phyloP scores from a whole-genome alignment of 202 grass and related monocot species.

The Zoysia matrella region DNA sequence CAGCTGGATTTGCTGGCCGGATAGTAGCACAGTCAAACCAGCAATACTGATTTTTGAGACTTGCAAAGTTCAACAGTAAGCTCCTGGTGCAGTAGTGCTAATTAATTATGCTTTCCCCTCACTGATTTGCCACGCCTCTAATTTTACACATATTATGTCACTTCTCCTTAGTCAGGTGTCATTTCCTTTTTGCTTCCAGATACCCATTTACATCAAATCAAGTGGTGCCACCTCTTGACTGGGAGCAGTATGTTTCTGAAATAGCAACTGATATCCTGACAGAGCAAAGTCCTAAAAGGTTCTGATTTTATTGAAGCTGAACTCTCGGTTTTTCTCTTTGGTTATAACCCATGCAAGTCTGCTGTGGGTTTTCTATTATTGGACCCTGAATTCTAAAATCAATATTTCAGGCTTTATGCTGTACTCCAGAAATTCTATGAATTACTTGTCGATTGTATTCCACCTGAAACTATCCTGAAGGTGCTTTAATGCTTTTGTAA shows the following conservation, averaged over 20 bases:
- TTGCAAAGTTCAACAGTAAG: constrained; percentile 98
- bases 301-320: constrained; percentile 5
- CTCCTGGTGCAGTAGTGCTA: constrained; percentile 30
- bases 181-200: constrained; percentile 55
- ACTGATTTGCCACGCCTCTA: neutral
- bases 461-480: constrained; percentile 97
- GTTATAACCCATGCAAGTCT: neutral
- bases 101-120: constrained; percentile 7
- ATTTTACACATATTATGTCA: constrained; percentile 17
- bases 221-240: constrained; percentile 81
- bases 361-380: constrained; percentile 12
- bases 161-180: neutral
- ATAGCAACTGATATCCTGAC: constrained; percentile 91
- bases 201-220: constrained; percentile 91
- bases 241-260: constrained; percentile 94
- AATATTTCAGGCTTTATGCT: constrained; percentile 72
- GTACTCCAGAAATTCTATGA: constrained; percentile 98
- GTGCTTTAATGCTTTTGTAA: constrained; percentile 45
- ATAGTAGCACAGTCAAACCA: constrained; percentile 82
- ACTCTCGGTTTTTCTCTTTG: neutral
- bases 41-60: constrained; percentile 96
- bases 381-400: constrained; percentile 27
- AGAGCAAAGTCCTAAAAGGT: constrained; percentile 99
- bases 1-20: constrained; percentile 75
- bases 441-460: constrained; percentile 96